phyloP scores from a whole-genome alignment of 306 rosid species.

The Vicia faba region DNA sequence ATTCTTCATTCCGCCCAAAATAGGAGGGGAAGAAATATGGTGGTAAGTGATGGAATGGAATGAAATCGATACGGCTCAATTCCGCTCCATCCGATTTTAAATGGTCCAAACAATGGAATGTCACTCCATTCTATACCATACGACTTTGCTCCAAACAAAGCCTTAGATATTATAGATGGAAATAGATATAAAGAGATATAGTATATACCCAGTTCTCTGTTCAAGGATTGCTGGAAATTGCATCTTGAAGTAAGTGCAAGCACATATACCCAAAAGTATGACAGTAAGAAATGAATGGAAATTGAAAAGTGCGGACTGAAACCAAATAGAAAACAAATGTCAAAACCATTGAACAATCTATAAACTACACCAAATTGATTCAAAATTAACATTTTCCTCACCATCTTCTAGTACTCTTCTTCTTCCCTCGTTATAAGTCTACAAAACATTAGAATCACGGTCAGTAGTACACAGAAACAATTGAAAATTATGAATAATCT shows the following conservation, averaged over 20 bases:
- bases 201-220: slow-evolving; percentile 51
- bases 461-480: neutral
- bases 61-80: no score
- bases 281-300: slow-evolving; percentile 57
- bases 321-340: slow-evolving; percentile 35
- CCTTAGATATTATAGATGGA: neutral
- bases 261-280: slow-evolving; percentile 52
- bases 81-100: no score
- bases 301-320: slow-evolving; percentile 59
- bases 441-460: slow-evolving; percentile 13
- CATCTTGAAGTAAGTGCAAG: slow-evolving; percentile 57
- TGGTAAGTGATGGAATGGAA: no score
- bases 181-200: neutral
- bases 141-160: no score
- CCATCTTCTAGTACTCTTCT: slow-evolving; percentile 37
- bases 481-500: neutral
- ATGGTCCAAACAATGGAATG: no score
- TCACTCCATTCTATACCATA: no score
- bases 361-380: neutral
- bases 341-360: slow-evolving; percentile 9
- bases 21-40: no score
- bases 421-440: slow-evolving; percentile 2
- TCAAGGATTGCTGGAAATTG: slow-evolving; percentile 58
- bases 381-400: slow-evolving; percentile 14
- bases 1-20: no score